These are phyloP conservation scores for Solidago caesia DNA, from an alignment of 129 eudicot genomes.

Conservation along the genomic window DNA sequence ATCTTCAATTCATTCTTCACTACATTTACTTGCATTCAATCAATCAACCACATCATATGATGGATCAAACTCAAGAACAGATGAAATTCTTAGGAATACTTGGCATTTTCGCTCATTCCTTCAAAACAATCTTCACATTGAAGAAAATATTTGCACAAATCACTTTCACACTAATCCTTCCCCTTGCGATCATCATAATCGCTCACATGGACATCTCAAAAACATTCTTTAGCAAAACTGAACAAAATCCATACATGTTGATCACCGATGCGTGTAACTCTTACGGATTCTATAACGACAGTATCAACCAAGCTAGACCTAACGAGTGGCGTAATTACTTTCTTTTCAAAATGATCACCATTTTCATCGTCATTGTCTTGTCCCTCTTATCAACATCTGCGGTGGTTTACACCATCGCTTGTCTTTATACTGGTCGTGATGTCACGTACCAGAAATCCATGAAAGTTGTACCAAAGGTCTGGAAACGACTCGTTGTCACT, in stretches of 20 bases:
- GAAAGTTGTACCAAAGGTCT: conserved; percentile 28
- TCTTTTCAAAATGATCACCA: conserved; percentile 21
- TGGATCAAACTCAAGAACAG: conserved; percentile 39
- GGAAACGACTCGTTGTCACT: conserved; percentile 41
- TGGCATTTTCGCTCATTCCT: conserved; percentile 25
- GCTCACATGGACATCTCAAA: conserved; percentile 21
- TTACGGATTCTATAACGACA: conserved; percentile 7
- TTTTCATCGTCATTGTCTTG: conserved; percentile 11
- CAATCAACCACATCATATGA: background rate
- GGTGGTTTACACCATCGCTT: conserved; percentile 35
- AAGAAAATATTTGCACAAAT: conserved; percentile 30
- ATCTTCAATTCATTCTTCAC: conserved; percentile 3
- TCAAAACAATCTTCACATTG: conserved; percentile 27
- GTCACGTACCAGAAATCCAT: conserved; percentile 23
- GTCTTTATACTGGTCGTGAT: conserved; percentile 25
- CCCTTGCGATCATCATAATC: conserved; percentile 26
- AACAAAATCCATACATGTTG: conserved; percentile 15
- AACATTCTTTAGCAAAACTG: background rate
- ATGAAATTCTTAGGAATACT: conserved; percentile 18
- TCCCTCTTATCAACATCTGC: conserved; percentile 28
- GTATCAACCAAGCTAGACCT: background rate
- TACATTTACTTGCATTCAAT: background rate
- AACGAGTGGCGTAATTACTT: conserved; percentile 12
- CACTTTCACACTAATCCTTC: conserved; percentile 37
- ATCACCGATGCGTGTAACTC: background rate